These are phyloP conservation scores for Torrubiellomyces zombiae DNA, from an alignment of 2,329 filamentous ascomycete species.

Conservation along the genomic window DNA sequence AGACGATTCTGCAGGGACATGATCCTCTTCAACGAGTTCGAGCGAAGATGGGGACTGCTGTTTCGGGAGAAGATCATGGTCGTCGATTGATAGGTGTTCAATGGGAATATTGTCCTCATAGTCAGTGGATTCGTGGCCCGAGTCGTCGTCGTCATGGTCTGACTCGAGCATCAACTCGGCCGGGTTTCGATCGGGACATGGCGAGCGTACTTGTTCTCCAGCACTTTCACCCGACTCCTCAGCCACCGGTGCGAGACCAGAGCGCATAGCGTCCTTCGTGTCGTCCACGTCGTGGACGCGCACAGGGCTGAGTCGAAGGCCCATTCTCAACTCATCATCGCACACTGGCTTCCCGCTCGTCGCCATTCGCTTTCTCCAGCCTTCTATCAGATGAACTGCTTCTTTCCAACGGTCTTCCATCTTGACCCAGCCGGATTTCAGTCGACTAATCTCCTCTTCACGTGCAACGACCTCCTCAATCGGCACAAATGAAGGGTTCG, in stretches of 20 bases:
- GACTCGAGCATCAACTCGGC: constrained; percentile 8
- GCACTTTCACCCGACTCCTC: constrained; percentile 25
- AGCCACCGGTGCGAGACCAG: constrained; percentile 27
- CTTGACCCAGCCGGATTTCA: constrained; percentile 77
- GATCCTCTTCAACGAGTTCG: not conserved
- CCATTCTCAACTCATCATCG: constrained; percentile 50
- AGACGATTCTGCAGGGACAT: constrained; percentile 26
- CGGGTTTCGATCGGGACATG: constrained; percentile 8
- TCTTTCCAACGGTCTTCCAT: constrained; percentile 89
- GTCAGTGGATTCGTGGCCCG: constrained; percentile 23
- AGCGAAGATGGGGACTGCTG: constrained; percentile 8
- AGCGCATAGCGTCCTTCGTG: constrained; percentile 20
- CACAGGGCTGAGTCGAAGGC: constrained; percentile 45
- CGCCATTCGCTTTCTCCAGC: constrained; percentile 73
- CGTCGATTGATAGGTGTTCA: no score
- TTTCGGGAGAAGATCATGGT: constrained; percentile 17
- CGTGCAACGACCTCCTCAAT: constrained; percentile 87
- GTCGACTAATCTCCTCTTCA: constrained; percentile 72
- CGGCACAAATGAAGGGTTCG: constrained; percentile 90
- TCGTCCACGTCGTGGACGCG: constrained; percentile 35
- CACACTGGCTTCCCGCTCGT: constrained; percentile 53
- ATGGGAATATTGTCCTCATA: constrained; percentile 28
- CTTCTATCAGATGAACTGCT: constrained; percentile 77
- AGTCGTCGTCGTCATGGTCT: constrained; percentile 13
- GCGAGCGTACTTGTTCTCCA: constrained; percentile 9